These are phyloP conservation scores for Pseudoturritis turrita DNA, from an alignment of 345 rosid species.

Conservation along the genomic window DNA sequence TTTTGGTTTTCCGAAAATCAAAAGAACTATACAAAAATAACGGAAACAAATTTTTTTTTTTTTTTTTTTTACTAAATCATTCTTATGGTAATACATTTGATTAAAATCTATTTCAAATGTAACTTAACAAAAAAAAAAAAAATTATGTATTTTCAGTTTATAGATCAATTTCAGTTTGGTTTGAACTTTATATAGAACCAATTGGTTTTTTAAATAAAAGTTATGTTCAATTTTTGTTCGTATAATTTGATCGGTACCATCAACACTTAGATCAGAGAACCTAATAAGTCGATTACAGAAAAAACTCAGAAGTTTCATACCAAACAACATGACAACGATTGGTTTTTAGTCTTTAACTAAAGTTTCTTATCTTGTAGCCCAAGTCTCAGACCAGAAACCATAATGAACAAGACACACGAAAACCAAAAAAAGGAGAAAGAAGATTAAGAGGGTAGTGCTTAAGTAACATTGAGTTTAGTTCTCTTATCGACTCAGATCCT, in stretches of 20 bases:
- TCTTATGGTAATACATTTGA: too few species aligned
- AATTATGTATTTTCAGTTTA: not conserved
- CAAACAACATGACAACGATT: not conserved
- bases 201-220: too few species aligned
- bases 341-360: not conserved
- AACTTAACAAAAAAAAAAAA: too few species aligned
- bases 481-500: slow-evolving; percentile 33
- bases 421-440: not conserved
- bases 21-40: not conserved
- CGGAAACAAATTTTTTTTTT: too few species aligned
- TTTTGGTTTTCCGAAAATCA: not conserved
- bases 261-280: not conserved
- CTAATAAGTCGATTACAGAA: not conserved
- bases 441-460: not conserved
- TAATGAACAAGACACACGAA: not conserved
- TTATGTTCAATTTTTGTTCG: too few species aligned
- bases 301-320: not conserved
- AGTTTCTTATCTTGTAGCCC: slow-evolving; percentile 8
- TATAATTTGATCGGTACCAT: not conserved
- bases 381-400: slow-evolving; percentile 12
- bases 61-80: too few species aligned
- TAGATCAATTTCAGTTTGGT: not conserved
- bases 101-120: too few species aligned
- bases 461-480: slow-evolving; percentile 8
- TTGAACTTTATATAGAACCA: not conserved